A percentile compares a stretch with the other conserved stretches of the same genome.
These are phyloP conservation scores for Pseudogymnoascus sp. DNA, from an alignment of 2,329 filamentous ascomycete species.

Conservation along the genomic window DNA sequence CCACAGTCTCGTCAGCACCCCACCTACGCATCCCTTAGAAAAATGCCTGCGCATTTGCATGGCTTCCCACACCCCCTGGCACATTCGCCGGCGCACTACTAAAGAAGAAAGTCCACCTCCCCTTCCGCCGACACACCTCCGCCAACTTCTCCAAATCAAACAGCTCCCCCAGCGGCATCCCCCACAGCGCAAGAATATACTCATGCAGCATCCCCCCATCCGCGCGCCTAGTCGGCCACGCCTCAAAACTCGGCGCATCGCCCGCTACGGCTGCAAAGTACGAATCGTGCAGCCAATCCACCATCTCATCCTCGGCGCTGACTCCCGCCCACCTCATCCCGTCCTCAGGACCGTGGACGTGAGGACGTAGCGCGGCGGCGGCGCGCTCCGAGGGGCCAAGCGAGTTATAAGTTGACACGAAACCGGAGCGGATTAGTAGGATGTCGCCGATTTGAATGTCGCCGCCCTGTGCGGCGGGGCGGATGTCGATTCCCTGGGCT, in stretches of 20 bases:
- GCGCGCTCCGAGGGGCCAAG: slow-evolving; percentile 34
- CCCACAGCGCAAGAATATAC: slow-evolving; percentile 30
- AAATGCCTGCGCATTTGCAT: slow-evolving; percentile 45
- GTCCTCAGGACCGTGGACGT: slow-evolving; percentile 33
- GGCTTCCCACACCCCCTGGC: slow-evolving; percentile 44
- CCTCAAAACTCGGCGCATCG: slow-evolving; percentile 40
- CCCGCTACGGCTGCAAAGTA: slow-evolving; percentile 40
- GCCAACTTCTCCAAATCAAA: slow-evolving; percentile 31
- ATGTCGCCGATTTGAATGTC: slow-evolving; percentile 48
- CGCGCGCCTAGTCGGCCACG: slow-evolving; percentile 23
- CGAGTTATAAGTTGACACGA: slow-evolving; percentile 34
- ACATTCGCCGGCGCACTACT: slow-evolving; percentile 33
- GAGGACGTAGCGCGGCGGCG: slow-evolving; percentile 34
- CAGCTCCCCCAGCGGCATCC: slow-evolving; percentile 31
- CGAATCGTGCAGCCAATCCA: slow-evolving; percentile 38
- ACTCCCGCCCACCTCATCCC: slow-evolving; percentile 41
- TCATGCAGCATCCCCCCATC: slow-evolving; percentile 26
- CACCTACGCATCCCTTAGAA: slow-evolving; percentile 17
- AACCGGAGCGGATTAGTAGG: slow-evolving; percentile 45
- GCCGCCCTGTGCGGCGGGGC: slow-evolving; percentile 38
- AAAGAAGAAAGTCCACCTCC: slow-evolving; percentile 31
- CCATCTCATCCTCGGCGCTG: slow-evolving; percentile 39
- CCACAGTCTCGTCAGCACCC: not conserved
- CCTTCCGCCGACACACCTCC: slow-evolving; percentile 26
- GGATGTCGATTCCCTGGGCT: slow-evolving; percentile 29